A percentile compares a stretch with the other conserved stretches of the same genome.
These are phyloP conservation scores for Malus hybrid DNA, from an alignment of 331 rosid species.

Conservation along the genomic window DNA sequence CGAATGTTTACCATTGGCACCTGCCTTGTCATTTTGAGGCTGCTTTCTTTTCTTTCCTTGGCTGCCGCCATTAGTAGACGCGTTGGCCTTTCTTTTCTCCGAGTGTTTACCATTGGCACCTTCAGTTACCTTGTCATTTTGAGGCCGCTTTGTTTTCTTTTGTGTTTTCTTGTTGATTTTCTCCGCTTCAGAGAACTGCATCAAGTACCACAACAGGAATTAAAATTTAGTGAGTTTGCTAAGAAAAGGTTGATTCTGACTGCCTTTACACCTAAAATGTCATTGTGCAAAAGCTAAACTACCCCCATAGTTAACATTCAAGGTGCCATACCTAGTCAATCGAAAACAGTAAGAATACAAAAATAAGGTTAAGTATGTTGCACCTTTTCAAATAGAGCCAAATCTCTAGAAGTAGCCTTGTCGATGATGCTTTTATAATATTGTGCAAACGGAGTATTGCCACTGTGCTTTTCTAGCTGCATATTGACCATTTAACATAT, in stretches of 20 bases:
- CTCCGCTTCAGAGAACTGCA: slow-evolving; percentile 39
- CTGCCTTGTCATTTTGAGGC: slow-evolving; percentile 16
- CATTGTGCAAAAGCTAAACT: not conserved
- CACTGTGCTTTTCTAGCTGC: slow-evolving; percentile 62
- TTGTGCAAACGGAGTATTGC: slow-evolving; percentile 51
- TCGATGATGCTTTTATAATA: slow-evolving; percentile 71
- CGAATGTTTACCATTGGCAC: slow-evolving; percentile 10
- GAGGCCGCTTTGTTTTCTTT: slow-evolving; percentile 20
- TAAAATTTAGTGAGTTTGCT: not conserved
- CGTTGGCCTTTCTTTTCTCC: slow-evolving; percentile 6
- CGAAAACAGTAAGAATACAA: not conserved
- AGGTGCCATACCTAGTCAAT: not conserved
- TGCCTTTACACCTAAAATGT: not conserved
- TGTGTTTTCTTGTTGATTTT: slow-evolving; percentile 8
- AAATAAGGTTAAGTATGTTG: slow-evolving; percentile 14
- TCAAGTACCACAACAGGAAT: not conserved
- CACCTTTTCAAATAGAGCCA: slow-evolving; percentile 52
- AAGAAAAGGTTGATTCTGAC: not conserved
- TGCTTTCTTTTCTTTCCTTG: slow-evolving; percentile 14
- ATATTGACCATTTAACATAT: slow-evolving; percentile 4
- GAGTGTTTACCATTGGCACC: slow-evolving; percentile 15
- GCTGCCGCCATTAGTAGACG: slow-evolving; percentile 4
- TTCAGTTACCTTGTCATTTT: slow-evolving; percentile 23
- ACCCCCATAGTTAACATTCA: not conserved
- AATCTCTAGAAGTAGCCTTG: slow-evolving; percentile 66